Evolutionary conservation across 106 monocot genomes (phyloP).

Genomic region (Allium sativum): DNA sequence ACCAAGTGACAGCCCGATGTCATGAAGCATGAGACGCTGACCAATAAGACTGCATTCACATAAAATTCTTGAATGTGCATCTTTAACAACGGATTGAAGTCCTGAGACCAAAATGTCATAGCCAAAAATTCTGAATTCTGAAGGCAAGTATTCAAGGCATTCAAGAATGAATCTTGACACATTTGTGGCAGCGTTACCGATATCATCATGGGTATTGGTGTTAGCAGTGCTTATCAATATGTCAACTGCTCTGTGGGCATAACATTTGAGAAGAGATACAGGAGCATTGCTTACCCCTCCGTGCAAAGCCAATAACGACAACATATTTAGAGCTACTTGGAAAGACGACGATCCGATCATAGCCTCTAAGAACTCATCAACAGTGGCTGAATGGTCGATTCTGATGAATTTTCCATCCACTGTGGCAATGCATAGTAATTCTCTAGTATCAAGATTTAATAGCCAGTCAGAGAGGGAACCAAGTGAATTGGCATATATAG

Average conservation of each 20-base stretch:
- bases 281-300: constrained; percentile 52
- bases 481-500: constrained; percentile 59
- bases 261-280: constrained; percentile 70
- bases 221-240: constrained; percentile 37
- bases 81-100: constrained; percentile 33
- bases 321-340: constrained; percentile 55
- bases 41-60: constrained; percentile 32
- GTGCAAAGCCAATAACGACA: constrained; percentile 65
- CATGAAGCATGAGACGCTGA: constrained; percentile 88
- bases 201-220: neutral
- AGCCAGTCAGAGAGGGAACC: constrained; percentile 74
- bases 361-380: constrained; percentile 81
- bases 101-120: constrained; percentile 75
- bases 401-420: constrained; percentile 68
- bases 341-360: constrained; percentile 66
- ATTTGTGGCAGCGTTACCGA: constrained; percentile 14
- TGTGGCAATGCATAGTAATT: constrained; percentile 68
- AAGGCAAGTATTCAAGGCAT: constrained; percentile 62
- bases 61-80: constrained; percentile 42
- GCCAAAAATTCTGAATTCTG: constrained; percentile 69
- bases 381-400: constrained; percentile 57
- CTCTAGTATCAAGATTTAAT: constrained; percentile 27
- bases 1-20: constrained; percentile 87
- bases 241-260: constrained; percentile 48
- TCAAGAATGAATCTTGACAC: constrained; percentile 62